Percentiles rank a stretch among this genome's conserved stretches.
Evolutionary conservation across 768 basidiomycete species (phyloP).

Genomic region (Chalciporus sphaerocephalus): DNA sequence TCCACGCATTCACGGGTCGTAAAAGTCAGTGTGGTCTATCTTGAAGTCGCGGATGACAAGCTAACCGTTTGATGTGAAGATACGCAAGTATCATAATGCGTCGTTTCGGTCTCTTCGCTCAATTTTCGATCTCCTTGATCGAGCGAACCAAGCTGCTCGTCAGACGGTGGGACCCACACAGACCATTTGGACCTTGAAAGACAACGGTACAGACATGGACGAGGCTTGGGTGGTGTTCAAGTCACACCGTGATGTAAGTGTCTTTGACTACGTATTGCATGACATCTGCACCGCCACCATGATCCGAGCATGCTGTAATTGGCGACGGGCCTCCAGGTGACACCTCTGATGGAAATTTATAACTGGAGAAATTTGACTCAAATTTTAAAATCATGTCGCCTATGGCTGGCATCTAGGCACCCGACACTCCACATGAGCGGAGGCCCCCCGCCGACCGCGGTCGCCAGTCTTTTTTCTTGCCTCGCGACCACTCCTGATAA

Average conservation of each 20-base stretch:
- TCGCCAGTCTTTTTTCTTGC: constrained; percentile 8
- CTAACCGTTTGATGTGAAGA: constrained; percentile 13
- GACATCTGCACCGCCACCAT: neutral
- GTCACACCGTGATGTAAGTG: constrained; percentile 58
- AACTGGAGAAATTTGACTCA: neutral
- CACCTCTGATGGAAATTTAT: no score
- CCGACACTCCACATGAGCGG: neutral
- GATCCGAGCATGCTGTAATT: neutral
- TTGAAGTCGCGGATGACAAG: neutral
- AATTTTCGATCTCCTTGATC: constrained; percentile 21
- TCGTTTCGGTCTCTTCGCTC: constrained; percentile 25
- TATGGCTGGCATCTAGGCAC: neutral
- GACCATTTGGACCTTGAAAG: constrained; percentile 47
- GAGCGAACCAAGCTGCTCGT: constrained; percentile 11
- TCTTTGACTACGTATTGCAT: neutral
- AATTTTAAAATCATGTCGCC: neutral
- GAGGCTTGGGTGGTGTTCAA: constrained; percentile 55
- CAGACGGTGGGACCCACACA: constrained; percentile 26
- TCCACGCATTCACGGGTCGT: constrained; percentile 52
- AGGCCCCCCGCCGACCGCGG: neutral
- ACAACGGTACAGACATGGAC: constrained; percentile 32
- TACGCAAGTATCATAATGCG: constrained; percentile 21
- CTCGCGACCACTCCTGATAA: constrained; percentile 20
- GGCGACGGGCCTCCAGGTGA: neutral
- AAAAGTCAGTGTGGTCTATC: constrained; percentile 34